phyloP scores from a whole-genome alignment of 768 basidiomycete species.

The Leccinellum rugosiceps region DNA sequence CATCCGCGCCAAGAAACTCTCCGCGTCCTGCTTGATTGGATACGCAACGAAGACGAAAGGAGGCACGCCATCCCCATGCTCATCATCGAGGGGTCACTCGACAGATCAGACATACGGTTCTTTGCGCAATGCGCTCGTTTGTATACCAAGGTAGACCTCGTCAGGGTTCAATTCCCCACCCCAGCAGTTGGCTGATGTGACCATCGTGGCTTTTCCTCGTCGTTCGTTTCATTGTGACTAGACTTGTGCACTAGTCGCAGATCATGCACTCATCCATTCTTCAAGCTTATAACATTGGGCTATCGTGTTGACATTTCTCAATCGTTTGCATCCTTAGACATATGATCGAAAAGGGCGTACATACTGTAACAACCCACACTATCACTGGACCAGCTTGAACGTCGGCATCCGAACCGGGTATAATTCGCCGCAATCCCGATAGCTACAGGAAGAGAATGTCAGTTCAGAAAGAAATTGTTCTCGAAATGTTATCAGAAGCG shows the following conservation, averaged over 20 bases:
- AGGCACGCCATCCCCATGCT: slow-evolving; percentile 12
- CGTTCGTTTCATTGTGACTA: not conserved
- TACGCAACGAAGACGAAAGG: slow-evolving; percentile 10
- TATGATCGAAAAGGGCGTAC: not conserved
- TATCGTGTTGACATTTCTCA: not conserved
- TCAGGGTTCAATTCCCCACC: not conserved
- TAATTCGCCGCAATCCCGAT: not conserved
- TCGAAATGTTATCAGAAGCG: slow-evolving; percentile 32
- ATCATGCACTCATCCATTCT: not conserved
- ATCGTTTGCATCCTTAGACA: slow-evolving; percentile 5
- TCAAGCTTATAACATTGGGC: not conserved
- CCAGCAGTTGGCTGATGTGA: not conserved
- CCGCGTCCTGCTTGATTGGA: slow-evolving; percentile 21
- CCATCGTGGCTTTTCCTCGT: not conserved
- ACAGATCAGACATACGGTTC: slow-evolving; percentile 13
- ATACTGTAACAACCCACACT: slow-evolving; percentile 2
- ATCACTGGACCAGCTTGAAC: not conserved
- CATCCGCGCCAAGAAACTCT: slow-evolving; percentile 23
- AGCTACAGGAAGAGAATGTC: not conserved
- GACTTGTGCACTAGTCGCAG: not conserved
- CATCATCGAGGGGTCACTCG: slow-evolving; percentile 16
- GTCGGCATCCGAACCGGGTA: not conserved
- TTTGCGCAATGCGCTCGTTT: slow-evolving; percentile 12
- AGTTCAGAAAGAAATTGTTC: not conserved
- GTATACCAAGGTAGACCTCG: slow-evolving; percentile 17